Evolutionary conservation across 2,329 filamentous ascomycete species (phyloP), one percentile per base, ranked within the genome.

Genomic region (Pseudogymnoascus pannorum): DNA sequence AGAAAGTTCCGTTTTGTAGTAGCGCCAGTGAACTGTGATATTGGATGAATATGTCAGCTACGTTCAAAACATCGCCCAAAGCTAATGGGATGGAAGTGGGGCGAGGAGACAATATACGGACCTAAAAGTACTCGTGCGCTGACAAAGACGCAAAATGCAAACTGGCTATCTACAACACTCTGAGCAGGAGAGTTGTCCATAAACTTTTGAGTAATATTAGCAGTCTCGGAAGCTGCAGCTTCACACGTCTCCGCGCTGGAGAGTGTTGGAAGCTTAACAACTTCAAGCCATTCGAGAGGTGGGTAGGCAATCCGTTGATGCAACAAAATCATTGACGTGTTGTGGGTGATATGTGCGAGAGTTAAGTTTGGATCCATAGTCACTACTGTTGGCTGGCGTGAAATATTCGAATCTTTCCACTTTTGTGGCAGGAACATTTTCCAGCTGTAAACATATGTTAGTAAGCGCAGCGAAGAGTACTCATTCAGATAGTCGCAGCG

Each of bases 341-440:
- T 73, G 42, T 73, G 72, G 5, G 71, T 73, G 57, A 72, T 67
- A 61, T 73, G 72, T 4, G 72, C 71, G 14, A 73, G 62, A 1
- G 72, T 73, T 16, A 73, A 63, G 54, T 74, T 74, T 2, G 72
- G 72, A 59, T 74, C 72, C 71, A 74, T 73, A 12, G 61, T 66
- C 2, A 66, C 64, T 1, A 66, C 61, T 7, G 66, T 60, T 62
- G 67, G 63, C 61, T 69, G 65, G 42, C 66, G 63, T 42, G 67
- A 68, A 60, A 72, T 71, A 61, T 73, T 70, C 4, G 72, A 64
- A 57, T 69, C 72, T 54, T 72, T 73, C 75, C 77, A 77, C 62
- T 74, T 72, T 31, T 72, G 71, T 4, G 75, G 75, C 0, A 77
- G 67, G 18, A 75, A 73, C 71, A 77, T 74, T 36, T 77, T 78